Conservation (phyloP, 2,329 filamentous ascomycete species). For the Fusarium sp. region DNA sequence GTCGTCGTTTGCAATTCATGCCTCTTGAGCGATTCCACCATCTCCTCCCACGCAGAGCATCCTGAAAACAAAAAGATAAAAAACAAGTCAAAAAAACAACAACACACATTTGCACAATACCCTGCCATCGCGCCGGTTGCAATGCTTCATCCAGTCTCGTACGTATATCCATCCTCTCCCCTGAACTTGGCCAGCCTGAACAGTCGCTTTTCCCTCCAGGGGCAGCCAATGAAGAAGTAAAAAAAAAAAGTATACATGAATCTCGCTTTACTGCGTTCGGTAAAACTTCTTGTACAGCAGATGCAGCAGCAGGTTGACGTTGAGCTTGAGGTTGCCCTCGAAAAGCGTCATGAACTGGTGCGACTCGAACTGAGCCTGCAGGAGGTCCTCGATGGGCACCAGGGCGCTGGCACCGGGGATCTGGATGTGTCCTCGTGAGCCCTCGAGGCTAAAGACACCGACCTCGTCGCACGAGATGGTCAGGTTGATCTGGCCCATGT, state of each 20-base stretch:
- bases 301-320: slow-evolving; percentile 97
- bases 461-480: slow-evolving; percentile 96
- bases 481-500: slow-evolving; percentile 93
- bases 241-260: slow-evolving; percentile 12
- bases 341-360: slow-evolving; percentile 97
- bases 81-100: background rate
- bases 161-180: slow-evolving; percentile 18
- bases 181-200: slow-evolving; percentile 29
- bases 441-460: slow-evolving; percentile 93
- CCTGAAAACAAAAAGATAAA: slow-evolving; percentile 30
- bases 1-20: slow-evolving; percentile 32
- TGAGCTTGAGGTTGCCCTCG: slow-evolving; percentile 85
- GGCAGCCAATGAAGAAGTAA: slow-evolving; percentile 6
- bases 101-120: slow-evolving; percentile 26
- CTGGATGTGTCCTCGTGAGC: slow-evolving; percentile 91
- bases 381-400: slow-evolving; percentile 89
- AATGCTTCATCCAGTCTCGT: slow-evolving; percentile 41
- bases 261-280: slow-evolving; percentile 67
- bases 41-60: slow-evolving; percentile 36
- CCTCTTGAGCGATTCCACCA: slow-evolving; percentile 26
- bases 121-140: slow-evolving; percentile 41
- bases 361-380: slow-evolving; percentile 97
- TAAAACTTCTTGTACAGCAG: slow-evolving; percentile 99
- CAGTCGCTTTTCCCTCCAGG: slow-evolving; percentile 31
- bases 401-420: slow-evolving; percentile 92